Evolutionary conservation across 2,329 filamentous ascomycete species (phyloP).

Genomic region (Dactylonectria estremocensis): DNA sequence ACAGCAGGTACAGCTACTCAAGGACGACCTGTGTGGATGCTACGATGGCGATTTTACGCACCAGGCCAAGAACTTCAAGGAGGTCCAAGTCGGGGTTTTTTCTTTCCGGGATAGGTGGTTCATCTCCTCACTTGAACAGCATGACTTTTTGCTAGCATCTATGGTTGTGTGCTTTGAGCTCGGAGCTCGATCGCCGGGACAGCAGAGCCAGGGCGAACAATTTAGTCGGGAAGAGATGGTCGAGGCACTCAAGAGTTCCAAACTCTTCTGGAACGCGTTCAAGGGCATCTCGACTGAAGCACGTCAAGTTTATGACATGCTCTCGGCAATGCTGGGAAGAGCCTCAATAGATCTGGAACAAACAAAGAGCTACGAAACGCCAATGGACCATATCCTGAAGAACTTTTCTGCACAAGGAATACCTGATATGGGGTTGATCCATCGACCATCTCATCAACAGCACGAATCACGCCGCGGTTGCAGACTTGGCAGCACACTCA

Average conservation of each 20-base stretch:
- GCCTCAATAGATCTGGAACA: too few relatives aligned
- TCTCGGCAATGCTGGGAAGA: too few relatives aligned
- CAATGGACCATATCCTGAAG: too few relatives aligned
- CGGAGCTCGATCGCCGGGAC: slow-evolving; percentile 1
- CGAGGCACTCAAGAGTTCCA: slow-evolving; percentile 29
- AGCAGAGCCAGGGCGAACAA: not conserved
- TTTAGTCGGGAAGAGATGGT: slow-evolving; percentile 24
- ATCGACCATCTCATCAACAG: too few relatives aligned
- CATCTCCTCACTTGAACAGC: slow-evolving; percentile 28
- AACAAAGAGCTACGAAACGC: too few relatives aligned
- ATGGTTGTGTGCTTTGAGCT: slow-evolving; percentile 42
- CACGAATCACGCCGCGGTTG: too few relatives aligned
- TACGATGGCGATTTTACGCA: slow-evolving; percentile 31
- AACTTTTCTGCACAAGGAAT: too few relatives aligned
- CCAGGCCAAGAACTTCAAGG: slow-evolving; percentile 34
- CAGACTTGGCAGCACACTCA: too few relatives aligned
- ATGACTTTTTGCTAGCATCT: slow-evolving; percentile 39
- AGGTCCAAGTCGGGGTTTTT: slow-evolving; percentile 34
- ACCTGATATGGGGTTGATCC: too few relatives aligned
- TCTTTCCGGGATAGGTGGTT: slow-evolving; percentile 38
- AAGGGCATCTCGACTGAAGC: slow-evolving; percentile 33
- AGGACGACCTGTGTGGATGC: slow-evolving; percentile 32
- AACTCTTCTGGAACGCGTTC: slow-evolving; percentile 32
- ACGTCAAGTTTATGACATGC: slow-evolving; percentile 33
- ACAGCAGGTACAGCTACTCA: slow-evolving; percentile 35